Evolutionary conservation across 2,329 filamentous ascomycete genomes (phyloP), one percentile per base, ranked within the genome.

Genomic region (Paracorniculantispora psalliotae): DNA sequence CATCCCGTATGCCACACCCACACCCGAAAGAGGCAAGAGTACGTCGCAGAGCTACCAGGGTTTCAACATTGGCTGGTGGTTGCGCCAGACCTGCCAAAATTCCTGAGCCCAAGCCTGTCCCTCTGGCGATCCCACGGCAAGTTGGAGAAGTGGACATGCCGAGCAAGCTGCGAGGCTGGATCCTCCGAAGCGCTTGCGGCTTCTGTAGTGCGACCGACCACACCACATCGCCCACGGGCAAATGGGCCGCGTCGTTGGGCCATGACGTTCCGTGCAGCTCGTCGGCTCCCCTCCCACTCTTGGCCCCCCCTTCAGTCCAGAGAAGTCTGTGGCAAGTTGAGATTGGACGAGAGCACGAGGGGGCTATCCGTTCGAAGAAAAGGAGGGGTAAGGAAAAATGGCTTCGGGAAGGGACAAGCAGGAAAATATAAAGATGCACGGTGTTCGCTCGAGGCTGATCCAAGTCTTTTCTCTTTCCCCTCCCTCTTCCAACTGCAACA

Each of bases 391-490:
- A n/a, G n/a, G n/a, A n/a, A n/a, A 39, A n/a, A 47, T 15, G 25
- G 23, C 25, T 12, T 21, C n/a, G 19, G 25, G 48, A 19, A 12
- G 2, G 13, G 17, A 37, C 9, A 2, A 25, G 19, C n/a, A 17
- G 28, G 30, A 12, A 48, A n/a, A 57, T 57, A 57, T 57, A 57
- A 49, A 57, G 54, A 43, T 21, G 46, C 13, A 35, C 17, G 54
- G 4, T 49, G 43, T 35, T 57, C 54, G 35, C 54, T 43, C 54
- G 25, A 43, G 26, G 28, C 35, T 44, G 28, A 19, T 25, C 28
- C 26, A 37, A 47, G 3, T 19, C 6, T 41, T n/a, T 28, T n/a
- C 19, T 30, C 53, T 41, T 30, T n/a, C 37, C 39, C 33, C 37
- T 41, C 28, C 41, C 23, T 23, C 7, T 53, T 30, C 17, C n/a